These are phyloP conservation scores for Ramularia endophylla DNA, from an alignment of 2,329 filamentous ascomycete genomes.

Conservation along the genomic window DNA sequence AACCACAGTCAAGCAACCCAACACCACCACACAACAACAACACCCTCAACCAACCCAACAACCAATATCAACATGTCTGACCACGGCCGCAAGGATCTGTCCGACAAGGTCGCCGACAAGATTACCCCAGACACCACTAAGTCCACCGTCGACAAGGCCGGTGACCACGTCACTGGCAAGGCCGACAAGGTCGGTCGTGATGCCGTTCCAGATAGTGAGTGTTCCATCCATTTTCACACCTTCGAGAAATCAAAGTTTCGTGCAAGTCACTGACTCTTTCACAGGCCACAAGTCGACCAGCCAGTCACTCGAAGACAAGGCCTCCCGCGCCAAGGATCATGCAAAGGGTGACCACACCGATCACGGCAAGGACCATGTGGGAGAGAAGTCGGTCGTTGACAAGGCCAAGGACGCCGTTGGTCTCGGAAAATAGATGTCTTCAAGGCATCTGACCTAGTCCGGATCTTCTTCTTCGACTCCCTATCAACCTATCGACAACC, in stretches of 20 bases:
- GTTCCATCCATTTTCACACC: no score
- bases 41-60: slow-evolving; percentile 13
- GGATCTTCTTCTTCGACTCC: neutral
- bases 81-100: slow-evolving; percentile 55
- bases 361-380: slow-evolving; percentile 35
- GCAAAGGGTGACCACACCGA: slow-evolving; percentile 32
- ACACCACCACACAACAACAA: slow-evolving; percentile 1
- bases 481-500: no score
- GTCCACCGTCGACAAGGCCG: slow-evolving; percentile 54
- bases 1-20: slow-evolving; percentile 1
- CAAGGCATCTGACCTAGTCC: neutral
- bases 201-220: slow-evolving; percentile 10
- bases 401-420: slow-evolving; percentile 46
- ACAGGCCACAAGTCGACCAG: slow-evolving; percentile 45
- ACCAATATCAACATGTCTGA: slow-evolving; percentile 52
- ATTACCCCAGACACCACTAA: slow-evolving; percentile 55
- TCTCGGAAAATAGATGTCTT: slow-evolving; percentile 32
- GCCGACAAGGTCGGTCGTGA: slow-evolving; percentile 51
- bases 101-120: slow-evolving; percentile 51
- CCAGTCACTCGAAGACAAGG: slow-evolving; percentile 49
- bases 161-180: slow-evolving; percentile 51
- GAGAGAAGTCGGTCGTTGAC: no score
- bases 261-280: no score
- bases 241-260: no score
- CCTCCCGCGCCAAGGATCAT: slow-evolving; percentile 41